Percentiles rank a stretch among this genome's conserved stretches.
Conservation (phyloP, 257 asterid species). For the Petunia secreta region DNA sequence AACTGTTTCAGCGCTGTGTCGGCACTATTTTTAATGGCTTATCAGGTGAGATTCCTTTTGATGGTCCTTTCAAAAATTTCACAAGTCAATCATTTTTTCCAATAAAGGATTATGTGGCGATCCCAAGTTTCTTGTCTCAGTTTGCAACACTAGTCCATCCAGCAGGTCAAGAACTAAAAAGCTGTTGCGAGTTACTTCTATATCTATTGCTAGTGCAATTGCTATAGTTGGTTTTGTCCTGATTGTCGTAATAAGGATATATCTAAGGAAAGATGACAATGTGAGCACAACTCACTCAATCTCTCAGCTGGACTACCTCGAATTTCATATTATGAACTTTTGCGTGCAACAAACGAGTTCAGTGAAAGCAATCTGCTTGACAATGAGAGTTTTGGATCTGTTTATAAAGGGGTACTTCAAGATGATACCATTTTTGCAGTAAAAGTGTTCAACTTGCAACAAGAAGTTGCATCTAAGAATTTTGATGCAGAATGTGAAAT, state of each 20-base stretch:
- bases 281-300: neutral
- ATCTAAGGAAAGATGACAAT: neutral
- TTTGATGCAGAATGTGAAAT: slow-evolving; percentile 37
- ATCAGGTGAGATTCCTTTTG: too few species aligned
- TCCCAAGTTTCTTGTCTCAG: slow-evolving; percentile 27
- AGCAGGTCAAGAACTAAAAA: neutral
- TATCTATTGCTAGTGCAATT: neutral
- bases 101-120: slow-evolving; percentile 41
- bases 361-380: too few species aligned
- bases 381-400: too few species aligned
- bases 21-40: too few species aligned
- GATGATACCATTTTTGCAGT: slow-evolving; percentile 18
- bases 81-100: neutral
- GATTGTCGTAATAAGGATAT: neutral
- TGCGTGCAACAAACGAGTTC: slow-evolving; percentile 24
- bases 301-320: neutral
- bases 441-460: slow-evolving; percentile 34
- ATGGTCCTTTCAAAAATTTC: too few species aligned
- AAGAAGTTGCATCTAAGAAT: slow-evolving; percentile 27
- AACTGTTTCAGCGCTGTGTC: too few species aligned
- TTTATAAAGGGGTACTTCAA: neutral
- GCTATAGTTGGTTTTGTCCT: neutral
- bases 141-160: slow-evolving; percentile 23
- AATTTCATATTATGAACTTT: slow-evolving; percentile 31
- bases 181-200: neutral